Base-by-base conservation (phyloP, 164 flowering plant species). In the Cinnamomum micranthum region DNA sequence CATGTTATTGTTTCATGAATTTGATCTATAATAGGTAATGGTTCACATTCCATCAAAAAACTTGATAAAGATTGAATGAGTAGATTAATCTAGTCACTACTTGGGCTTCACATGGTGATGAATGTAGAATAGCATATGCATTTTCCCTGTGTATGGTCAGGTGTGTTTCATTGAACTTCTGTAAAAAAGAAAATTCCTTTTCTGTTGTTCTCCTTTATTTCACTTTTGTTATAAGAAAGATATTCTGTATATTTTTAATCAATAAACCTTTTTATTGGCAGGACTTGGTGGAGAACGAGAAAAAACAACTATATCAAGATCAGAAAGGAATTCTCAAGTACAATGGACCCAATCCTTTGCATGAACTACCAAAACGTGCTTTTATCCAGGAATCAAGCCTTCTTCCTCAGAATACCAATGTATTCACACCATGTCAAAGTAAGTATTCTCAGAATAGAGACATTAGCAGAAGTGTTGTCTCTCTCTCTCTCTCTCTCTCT, bases 231-330 rank as follows among this genome's bases (percentile, higher is more conserved):
- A 31, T 31, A 25, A 66, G 33, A 17, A 13, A 31, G 47, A 9
- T 52, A 24, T 2, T 9, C 35, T 52, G 59, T 0, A 17, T 13
- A 13, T 52, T 52, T 52, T 13, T 13, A 52, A 52, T 13, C 19
- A 52, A 14, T 52, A 20, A 52, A n/a, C n/a, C 7, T 14, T 60
- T 75, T 5, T 24, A 27, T 66, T 75, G 64, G 63, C 88, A 92
- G 97, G 12, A 0, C 23, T n/a, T 80, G 75, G 90, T 88, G 77
- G 90, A 91, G 58, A 52, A 13, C 51, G 89, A 86, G 82, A 79
- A 73, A 47, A 73, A 73, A 31, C 35, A 4, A 2, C 89, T 90
- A 14, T 90, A 85, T 68, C 67, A 50, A 63, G 84, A 90, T 73
- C 67, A 71, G 70, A 22, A 72, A 17, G 76, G 79, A 12, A 81